Conservation (phyloP, 2,329 filamentous ascomycete species). For the Drechslera avenae region DNA sequence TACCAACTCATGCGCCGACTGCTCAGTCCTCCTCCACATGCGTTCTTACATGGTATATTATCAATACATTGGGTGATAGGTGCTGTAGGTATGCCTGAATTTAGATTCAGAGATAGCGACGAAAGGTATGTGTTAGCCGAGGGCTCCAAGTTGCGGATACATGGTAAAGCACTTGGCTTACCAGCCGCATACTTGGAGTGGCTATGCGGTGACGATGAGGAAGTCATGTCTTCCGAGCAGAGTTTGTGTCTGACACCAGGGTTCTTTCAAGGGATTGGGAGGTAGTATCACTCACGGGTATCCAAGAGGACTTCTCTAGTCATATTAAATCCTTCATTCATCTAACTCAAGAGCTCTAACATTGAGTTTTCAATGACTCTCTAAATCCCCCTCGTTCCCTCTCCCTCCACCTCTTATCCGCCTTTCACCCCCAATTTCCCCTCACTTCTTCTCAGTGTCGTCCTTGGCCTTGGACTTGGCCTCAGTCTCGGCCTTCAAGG, state of each 20-base stretch:
- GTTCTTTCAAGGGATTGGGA: conserved; percentile 18
- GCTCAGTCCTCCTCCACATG: conserved; percentile 21
- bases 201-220: conserved; percentile 27
- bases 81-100: conserved; percentile 11
- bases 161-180: conserved; percentile 20
- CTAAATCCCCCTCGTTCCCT: no score
- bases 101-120: conserved; percentile 18
- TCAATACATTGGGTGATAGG: conserved; percentile 29
- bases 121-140: conserved; percentile 22
- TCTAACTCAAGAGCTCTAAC: no score
- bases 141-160: conserved; percentile 13
- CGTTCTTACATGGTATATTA: conserved; percentile 22
- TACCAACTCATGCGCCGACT: conserved; percentile 12
- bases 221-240: conserved; percentile 17
- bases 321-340: no score
- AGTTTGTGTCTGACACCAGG: conserved; percentile 19
- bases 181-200: conserved; percentile 24
- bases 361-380: no score
- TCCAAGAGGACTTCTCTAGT: no score
- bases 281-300: no score
- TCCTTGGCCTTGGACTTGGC: no score
- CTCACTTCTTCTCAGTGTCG: no score
- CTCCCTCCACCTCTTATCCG: no score
- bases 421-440: no score
- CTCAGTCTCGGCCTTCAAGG: no score